Evolutionary conservation across 2,329 filamentous ascomycete species (phyloP).

Genomic region (Xylariaceae sp.): DNA sequence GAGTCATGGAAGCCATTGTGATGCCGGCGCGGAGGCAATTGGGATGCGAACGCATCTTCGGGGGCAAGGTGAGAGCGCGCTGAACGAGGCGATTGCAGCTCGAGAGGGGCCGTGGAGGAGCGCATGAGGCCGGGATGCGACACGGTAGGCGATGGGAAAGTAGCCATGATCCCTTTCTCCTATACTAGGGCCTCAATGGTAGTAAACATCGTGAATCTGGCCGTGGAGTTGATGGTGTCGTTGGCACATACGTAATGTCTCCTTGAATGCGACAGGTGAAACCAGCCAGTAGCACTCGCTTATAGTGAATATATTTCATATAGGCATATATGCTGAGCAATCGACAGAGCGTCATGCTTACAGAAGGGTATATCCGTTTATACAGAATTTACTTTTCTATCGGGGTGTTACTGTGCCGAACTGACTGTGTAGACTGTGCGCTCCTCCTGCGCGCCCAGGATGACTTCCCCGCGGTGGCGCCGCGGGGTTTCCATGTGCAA

Average conservation of each 20-base stretch:
- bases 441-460: not conserved
- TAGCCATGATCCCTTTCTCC: constrained; percentile 6
- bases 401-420: not conserved
- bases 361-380: not conserved
- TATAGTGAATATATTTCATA: not conserved
- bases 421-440: not conserved
- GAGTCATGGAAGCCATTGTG: constrained; percentile 24
- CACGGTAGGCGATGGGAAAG: constrained; percentile 1
- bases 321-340: not conserved
- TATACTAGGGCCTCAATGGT: not conserved
- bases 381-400: not conserved
- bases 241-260: not conserved
- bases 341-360: not conserved
- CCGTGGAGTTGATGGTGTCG: not conserved
- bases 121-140: constrained; percentile 32
- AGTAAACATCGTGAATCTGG: not conserved
- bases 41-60: constrained; percentile 71
- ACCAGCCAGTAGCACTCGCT: not conserved
- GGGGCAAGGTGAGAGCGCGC: constrained; percentile 70
- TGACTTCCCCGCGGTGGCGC: too few relatives aligned
- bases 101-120: constrained; percentile 38
- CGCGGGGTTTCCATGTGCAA: not conserved
- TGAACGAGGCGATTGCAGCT: constrained; percentile 36
- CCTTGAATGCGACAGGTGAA: not conserved
- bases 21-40: constrained; percentile 55